Percentiles rank a stretch among this genome's conserved stretches.
Conservation (phyloP, 148 eudicot species). For the Vaccinium darrowii region DNA sequence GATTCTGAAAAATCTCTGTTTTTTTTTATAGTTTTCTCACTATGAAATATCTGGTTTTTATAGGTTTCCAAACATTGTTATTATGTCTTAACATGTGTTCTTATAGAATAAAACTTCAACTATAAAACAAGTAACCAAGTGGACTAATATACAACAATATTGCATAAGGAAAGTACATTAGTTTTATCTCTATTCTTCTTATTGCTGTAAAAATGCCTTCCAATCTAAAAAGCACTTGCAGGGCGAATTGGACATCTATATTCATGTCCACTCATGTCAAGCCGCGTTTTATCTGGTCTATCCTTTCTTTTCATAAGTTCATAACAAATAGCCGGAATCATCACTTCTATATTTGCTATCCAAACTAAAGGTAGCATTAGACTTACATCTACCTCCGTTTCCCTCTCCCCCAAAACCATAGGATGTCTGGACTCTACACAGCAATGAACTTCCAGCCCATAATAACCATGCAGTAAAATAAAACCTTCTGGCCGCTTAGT, state of each 20-base stretch:
- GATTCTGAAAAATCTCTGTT: too few relatives aligned
- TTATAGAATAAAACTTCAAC: too few relatives aligned
- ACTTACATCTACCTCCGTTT: not conserved
- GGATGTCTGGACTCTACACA: not conserved
- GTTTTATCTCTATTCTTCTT: too few relatives aligned
- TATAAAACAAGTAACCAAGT: too few relatives aligned
- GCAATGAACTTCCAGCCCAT: not conserved
- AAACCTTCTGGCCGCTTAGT: not conserved
- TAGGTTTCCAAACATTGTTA: too few relatives aligned
- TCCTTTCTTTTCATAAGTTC: not conserved
- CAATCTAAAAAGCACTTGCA: too few relatives aligned
- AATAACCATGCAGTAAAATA: not conserved
- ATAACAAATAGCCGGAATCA: not conserved
- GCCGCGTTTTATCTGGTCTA: not conserved
- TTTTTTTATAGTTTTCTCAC: too few relatives aligned
- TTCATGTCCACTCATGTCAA: not conserved
- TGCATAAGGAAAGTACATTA: too few relatives aligned
- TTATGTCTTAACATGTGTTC: too few relatives aligned
- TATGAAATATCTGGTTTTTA: too few relatives aligned
- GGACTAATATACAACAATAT: too few relatives aligned
- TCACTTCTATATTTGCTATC: not conserved
- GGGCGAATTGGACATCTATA: not conserved
- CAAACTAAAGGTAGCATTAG: not conserved
- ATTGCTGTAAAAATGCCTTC: too few relatives aligned
- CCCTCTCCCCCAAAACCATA: not conserved